phyloP scores from a whole-genome alignment of 2,329 filamentous ascomycete genomes.

The Beauveria medogensis region DNA sequence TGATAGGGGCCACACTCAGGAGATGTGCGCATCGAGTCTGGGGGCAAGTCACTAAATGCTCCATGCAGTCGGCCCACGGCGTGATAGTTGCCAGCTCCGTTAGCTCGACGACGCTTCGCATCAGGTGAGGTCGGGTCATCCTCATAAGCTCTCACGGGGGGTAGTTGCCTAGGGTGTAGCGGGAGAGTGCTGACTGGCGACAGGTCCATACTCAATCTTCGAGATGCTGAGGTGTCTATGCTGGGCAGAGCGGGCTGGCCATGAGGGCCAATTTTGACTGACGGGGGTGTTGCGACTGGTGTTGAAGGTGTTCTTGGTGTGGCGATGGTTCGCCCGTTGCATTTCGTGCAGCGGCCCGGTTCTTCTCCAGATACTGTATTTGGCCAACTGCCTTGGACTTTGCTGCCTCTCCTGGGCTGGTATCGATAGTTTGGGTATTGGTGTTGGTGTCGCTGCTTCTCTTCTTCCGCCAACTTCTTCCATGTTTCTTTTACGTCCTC shows the following conservation, averaged over 20 bases:
- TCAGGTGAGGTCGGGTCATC: slow-evolving; percentile 41
- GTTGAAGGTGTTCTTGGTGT: slow-evolving; percentile 52
- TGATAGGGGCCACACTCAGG: slow-evolving; percentile 16
- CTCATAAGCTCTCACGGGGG: slow-evolving; percentile 22
- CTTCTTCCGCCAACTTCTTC: slow-evolving; percentile 86
- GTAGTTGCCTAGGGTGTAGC: slow-evolving; percentile 16
- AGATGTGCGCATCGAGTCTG: slow-evolving; percentile 15
- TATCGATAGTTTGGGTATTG: slow-evolving; percentile 94
- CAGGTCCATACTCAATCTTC: slow-evolving; percentile 22
- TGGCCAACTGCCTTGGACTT: slow-evolving; percentile 23
- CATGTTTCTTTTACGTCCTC: slow-evolving; percentile 72
- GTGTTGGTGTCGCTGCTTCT: slow-evolving; percentile 80
- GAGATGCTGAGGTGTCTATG: slow-evolving; percentile 19
- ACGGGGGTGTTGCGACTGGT: slow-evolving; percentile 31
- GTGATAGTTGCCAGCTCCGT: slow-evolving; percentile 31
- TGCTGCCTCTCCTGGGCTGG: slow-evolving; percentile 63
- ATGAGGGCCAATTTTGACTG: slow-evolving; percentile 21
- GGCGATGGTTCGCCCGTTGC: slow-evolving; percentile 59
- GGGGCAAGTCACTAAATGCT: slow-evolving; percentile 11
- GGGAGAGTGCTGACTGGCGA: slow-evolving; percentile 18
- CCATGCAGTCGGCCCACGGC: slow-evolving; percentile 14
- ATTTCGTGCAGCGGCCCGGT: slow-evolving; percentile 58
- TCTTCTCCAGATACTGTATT: slow-evolving; percentile 36
- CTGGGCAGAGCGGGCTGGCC: slow-evolving; percentile 14
- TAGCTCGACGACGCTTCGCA: slow-evolving; percentile 55